A percentile compares a stretch with the other conserved stretches of the same genome.
Conservation (phyloP, 331 rosid genomes). For the Cucumis variabilis region DNA sequence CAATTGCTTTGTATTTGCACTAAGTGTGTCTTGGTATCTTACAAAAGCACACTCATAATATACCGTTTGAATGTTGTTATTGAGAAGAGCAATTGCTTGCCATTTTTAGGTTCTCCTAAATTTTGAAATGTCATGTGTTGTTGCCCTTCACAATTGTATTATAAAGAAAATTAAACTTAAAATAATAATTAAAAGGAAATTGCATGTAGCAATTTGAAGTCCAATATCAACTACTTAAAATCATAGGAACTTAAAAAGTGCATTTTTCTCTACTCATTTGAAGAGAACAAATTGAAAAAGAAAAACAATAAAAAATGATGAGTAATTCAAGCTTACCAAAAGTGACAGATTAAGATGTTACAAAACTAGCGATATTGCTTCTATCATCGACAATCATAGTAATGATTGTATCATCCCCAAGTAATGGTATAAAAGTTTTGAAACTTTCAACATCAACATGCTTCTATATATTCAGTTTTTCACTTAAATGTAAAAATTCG, state of each 20-base stretch:
- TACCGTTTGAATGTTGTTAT: not conserved
- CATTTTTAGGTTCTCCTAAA: not conserved
- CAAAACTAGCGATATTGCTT: not conserved
- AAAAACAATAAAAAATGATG: not conserved
- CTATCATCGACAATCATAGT: not conserved
- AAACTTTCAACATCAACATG: not conserved
- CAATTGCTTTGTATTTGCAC: not conserved
- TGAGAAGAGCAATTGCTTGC: not conserved
- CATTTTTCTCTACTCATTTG: no score
- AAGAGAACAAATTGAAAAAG: no score
- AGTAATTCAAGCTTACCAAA: not conserved
- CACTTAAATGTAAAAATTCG: not conserved
- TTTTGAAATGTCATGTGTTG: not conserved
- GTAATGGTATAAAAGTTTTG: not conserved
- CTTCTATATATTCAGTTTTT: not conserved
- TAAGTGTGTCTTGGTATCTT: not conserved
- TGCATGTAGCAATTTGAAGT: no score
- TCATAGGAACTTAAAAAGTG: no score
- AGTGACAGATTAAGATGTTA: not conserved
- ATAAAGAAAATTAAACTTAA: not conserved
- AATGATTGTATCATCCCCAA: not conserved
- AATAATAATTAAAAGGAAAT: not conserved
- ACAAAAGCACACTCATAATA: not conserved
- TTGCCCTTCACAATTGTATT: not conserved
- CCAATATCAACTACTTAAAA: no score